Conservation (phyloP, 164 flowering plant species). For the Platanus orientalis region DNA sequence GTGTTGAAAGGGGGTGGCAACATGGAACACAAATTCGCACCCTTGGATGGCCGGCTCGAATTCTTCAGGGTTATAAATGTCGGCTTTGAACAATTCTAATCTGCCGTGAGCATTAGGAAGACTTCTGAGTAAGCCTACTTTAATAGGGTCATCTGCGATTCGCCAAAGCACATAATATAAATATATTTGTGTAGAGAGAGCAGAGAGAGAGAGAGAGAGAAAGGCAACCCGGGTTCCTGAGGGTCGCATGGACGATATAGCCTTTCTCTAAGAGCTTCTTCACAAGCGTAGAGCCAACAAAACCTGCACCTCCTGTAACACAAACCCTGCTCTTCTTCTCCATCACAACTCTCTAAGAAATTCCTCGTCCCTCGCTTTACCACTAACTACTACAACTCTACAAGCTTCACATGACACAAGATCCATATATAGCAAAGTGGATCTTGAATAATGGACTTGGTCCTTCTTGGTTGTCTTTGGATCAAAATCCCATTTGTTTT, state of each 20-base stretch:
- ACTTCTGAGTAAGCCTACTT: slow-evolving; percentile 37
- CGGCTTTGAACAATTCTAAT: slow-evolving; percentile 40
- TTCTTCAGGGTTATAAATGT: slow-evolving; percentile 31
- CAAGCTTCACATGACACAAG: no score
- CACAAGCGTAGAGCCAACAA: slow-evolving; percentile 45
- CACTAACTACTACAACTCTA: no score
- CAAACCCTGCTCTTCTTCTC: slow-evolving; percentile 23
- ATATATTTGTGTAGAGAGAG: slow-evolving; percentile 5
- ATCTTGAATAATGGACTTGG: no score
- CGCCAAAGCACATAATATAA: neutral
- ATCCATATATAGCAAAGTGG: no score
- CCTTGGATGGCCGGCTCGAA: slow-evolving; percentile 40
- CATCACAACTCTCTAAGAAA: neutral
- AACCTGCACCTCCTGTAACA: slow-evolving; percentile 62
- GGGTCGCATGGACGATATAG: slow-evolving; percentile 45
- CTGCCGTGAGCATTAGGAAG: slow-evolving; percentile 34
- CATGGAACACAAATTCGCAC: slow-evolving; percentile 37
- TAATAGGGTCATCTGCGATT: slow-evolving; percentile 27
- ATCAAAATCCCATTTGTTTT: no score
- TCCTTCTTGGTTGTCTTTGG: no score
- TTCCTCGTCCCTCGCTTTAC: no score
- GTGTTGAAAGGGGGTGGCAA: slow-evolving; percentile 39
- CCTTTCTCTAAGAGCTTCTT: slow-evolving; percentile 45
- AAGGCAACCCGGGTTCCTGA: slow-evolving; percentile 33
- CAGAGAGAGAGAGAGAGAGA: slow-evolving; percentile 8